Percentiles rank a stretch among this genome's conserved stretches.
phyloP scores from a whole-genome alignment of 306 rosid species.

The Mucuna pruriens region DNA sequence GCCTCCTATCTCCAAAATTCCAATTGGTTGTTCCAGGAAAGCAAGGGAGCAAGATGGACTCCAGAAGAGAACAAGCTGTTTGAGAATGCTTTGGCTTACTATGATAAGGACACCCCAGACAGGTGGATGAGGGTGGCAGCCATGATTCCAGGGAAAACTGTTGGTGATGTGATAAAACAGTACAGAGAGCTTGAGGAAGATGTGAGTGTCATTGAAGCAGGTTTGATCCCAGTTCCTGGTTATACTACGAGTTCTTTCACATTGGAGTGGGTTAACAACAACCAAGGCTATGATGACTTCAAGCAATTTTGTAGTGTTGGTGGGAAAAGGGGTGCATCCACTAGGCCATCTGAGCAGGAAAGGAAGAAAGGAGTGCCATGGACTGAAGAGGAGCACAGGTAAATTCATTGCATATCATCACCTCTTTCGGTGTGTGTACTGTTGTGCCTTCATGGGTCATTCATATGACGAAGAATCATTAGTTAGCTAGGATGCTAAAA shows the following conservation, averaged over 20 bases:
- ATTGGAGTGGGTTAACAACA: conserved; percentile 66
- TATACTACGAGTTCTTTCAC: conserved; percentile 66
- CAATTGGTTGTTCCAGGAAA: conserved; percentile 82
- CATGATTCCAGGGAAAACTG: conserved; percentile 81
- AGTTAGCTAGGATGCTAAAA: conserved; percentile 20
- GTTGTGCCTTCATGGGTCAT: background rate
- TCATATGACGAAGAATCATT: background rate
- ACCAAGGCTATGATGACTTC: conserved; percentile 66
- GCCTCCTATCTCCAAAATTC: conserved; percentile 65
- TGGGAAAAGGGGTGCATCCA: conserved; percentile 61
- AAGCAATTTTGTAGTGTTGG: conserved; percentile 63
- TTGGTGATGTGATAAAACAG: conserved; percentile 87
- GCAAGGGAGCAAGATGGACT: conserved; percentile 77
- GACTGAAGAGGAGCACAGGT: conserved; percentile 53
- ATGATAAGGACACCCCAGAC: conserved; percentile 77
- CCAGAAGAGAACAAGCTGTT: conserved; percentile 78
- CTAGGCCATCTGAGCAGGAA: conserved; percentile 77
- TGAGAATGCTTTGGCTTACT: conserved; percentile 83
- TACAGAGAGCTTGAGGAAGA: conserved; percentile 86
- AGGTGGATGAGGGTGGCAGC: conserved; percentile 84
- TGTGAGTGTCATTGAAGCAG: conserved; percentile 87
- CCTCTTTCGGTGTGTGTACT: background rate
- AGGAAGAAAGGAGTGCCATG: conserved; percentile 94
- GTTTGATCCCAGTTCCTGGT: conserved; percentile 74
- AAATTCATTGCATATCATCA: conserved; percentile 25